Evolutionary conservation across 2,329 filamentous ascomycete genomes (phyloP).

Genomic region (Fusarium zealandicum): DNA sequence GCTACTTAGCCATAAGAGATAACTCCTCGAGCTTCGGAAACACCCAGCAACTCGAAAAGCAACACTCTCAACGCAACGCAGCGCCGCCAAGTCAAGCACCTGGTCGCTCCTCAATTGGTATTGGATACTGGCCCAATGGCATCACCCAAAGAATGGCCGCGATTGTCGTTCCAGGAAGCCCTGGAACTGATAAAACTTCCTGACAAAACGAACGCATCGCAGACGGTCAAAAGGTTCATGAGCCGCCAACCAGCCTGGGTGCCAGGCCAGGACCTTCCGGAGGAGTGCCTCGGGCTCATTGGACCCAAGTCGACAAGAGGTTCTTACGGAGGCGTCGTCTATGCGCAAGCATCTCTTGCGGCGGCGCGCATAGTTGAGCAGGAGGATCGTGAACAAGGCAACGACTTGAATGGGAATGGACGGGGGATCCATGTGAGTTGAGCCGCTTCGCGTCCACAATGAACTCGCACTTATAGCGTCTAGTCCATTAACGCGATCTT

Average conservation of each 20-base stretch:
- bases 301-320: constrained; percentile 30
- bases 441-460: too few species aligned
- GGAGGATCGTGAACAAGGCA: constrained; percentile 37
- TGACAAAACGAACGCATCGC: constrained; percentile 1
- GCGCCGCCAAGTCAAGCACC: background rate
- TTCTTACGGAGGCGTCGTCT: constrained; percentile 50
- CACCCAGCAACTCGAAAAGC: too few species aligned
- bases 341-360: constrained; percentile 48
- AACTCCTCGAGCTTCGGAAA: too few species aligned
- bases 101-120: background rate
- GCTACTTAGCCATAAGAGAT: background rate
- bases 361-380: constrained; percentile 46
- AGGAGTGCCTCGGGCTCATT: constrained; percentile 32
- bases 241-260: constrained; percentile 46
- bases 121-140: constrained; percentile 7
- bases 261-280: constrained; percentile 44
- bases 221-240: constrained; percentile 38
- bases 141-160: constrained; percentile 30
- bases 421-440: constrained; percentile 51
- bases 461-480: background rate
- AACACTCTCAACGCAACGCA: background rate
- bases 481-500: constrained; percentile 66
- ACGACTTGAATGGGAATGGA: constrained; percentile 15
- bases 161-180: constrained; percentile 42
- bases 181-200: constrained; percentile 41